Base-by-base conservation (phyloP, 2,329 filamentous ascomycete species). In the Fusarium veterinarium region DNA sequence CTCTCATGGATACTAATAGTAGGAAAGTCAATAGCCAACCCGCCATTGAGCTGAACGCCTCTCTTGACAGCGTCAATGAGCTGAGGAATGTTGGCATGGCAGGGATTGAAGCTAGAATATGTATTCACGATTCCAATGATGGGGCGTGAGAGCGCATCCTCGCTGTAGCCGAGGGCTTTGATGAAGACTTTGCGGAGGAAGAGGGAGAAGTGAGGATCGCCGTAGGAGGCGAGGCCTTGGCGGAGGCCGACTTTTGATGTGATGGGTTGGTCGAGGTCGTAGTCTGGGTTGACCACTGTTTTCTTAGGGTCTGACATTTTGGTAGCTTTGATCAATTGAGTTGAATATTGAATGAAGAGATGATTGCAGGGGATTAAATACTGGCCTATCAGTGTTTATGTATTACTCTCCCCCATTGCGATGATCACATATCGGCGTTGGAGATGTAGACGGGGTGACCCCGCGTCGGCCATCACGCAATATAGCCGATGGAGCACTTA, bases 61-160 rank as follows among this genome's bases (percentile, higher is more conserved):
- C 92, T 86, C 80, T 91, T 92, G 11, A 87, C 88, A 5, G 92
- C 91, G 48, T 93, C 92, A 59, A 94, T 87, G 41, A 94, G 87
- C 79, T 93, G 91, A 2, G 91, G 91, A 4, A 91, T 86, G 76
- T 93, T 93, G 67, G 89, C 91, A 75, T 94, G 92, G 78, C 92
- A 94, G 1, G 92, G 91, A 77, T 94, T 94, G 83, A 93, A 92
- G 67, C 88, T 87, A 0, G 91, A 93, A 75, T 89, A 90, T 0
- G 92, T 94, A 80, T 94, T 93, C 79, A 92, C 89, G 67, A 94
- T 91, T 53, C 92, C 92, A n/a, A 94, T 85, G 60, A 94, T 92
- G 5, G 92, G 92, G 4, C 91, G 83, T 0, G 90, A 90, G 1
- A 94, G 86, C 0, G 92, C 90, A 75, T 92, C 91, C 72, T 94